A percentile compares a stretch with the other conserved stretches of the same genome.
Evolutionary conservation across 441 rosid species (phyloP).

Genomic region (Metrosideros polymorpha): DNA sequence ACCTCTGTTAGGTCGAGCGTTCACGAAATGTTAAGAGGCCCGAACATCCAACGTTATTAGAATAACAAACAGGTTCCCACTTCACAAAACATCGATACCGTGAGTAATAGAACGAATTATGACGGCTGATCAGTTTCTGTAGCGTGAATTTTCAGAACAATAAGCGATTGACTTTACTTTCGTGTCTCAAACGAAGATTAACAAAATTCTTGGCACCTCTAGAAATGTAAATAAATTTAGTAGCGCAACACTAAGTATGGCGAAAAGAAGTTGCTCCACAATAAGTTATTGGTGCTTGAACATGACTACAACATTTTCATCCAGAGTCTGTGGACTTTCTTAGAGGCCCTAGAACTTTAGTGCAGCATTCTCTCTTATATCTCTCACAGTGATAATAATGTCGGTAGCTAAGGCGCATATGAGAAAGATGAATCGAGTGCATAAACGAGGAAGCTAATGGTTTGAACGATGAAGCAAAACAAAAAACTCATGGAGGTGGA

Average conservation of each 20-base stretch:
- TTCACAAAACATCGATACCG: not conserved
- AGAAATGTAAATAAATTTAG: not conserved
- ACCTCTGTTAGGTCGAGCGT: slow-evolving; percentile 24
- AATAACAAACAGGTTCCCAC: not conserved
- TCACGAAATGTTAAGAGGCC: not conserved
- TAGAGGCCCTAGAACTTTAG: not conserved
- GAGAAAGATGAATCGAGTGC: not conserved
- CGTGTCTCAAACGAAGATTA: not conserved
- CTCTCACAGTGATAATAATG: not conserved
- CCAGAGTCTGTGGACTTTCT: not conserved
- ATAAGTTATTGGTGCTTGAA: not conserved
- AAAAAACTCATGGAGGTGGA: not conserved
- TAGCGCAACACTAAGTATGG: not conserved
- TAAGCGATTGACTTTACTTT: not conserved
- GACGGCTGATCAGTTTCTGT: not conserved
- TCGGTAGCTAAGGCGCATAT: not conserved
- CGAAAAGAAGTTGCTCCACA: not conserved
- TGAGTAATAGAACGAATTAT: not conserved
- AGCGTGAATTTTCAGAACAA: not conserved
- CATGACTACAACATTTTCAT: not conserved
- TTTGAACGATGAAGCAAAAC: not conserved
- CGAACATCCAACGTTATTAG: not conserved
- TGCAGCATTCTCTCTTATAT: not conserved
- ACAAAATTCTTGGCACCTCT: not conserved
- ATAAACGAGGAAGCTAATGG: not conserved